Base-by-base conservation (phyloP, 2,329 filamentous ascomycete species). In the Neofusicoccum cordaticola region DNA sequence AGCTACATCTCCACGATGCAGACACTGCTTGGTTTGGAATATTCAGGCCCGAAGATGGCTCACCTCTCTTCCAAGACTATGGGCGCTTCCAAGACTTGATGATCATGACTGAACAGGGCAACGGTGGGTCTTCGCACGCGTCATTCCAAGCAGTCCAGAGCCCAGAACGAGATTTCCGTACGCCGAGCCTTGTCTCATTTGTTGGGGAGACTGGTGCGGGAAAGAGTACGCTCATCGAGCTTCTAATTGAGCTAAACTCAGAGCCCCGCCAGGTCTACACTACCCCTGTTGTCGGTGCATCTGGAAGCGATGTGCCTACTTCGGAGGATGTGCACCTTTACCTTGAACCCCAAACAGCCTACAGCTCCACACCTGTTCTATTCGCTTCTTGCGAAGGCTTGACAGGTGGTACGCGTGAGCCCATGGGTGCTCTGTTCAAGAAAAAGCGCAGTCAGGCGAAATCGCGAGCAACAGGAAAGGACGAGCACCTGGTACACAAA, bases 301-400 rank as follows among this genome's bases (percentile, higher is more conserved):
- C 75, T 17, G 74, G 77, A 22, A 31, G 71, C 72, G 70, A 77
- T 41, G 70, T 81, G 5, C 80, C 82, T 1, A 84, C 82, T 3
- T 83, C 81, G 4, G 82, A 77, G 8, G 82, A 84, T 68, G 82
- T 84, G 2, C 82, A 85, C 69, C 72, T 85, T 3, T 85, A 85
- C 65, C 74, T 76, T 1, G 83, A 85, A 66, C 83, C 83, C 2
- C 70, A 74, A 0, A 81, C 79, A 2, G 72, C 77, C 31, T 67
- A 71, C 13, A 73, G 74, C 11, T 72, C 73, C 4, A 68, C 75
- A 7, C 83, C 82, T 0, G 74, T 84, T 19, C 73, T 85, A 3
- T 80, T 80, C 60, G 82, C 83, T 22, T 83, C 85, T 66, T 85
- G 82, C 66, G 83, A 85, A 73, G 83, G 83, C 0, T 75, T 85